phyloP scores from a whole-genome alignment of 169 alveolate species.

The Toxoplasma gondii region DNA sequence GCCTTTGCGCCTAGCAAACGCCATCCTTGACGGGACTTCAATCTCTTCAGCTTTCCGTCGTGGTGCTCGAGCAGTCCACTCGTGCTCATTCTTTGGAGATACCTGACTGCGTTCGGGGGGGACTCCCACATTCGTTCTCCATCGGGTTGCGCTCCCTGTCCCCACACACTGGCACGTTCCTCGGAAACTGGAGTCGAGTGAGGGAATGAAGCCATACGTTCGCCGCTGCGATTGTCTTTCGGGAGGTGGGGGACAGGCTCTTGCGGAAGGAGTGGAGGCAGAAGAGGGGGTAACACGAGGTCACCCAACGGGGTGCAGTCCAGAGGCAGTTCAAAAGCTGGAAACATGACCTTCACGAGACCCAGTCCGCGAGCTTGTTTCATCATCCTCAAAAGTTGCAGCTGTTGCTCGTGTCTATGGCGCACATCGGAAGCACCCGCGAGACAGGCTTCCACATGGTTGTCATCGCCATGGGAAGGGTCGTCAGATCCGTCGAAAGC shows the following conservation, averaged over 20 bases:
- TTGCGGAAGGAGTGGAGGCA: conserved; percentile 34
- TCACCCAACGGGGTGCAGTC: neutral
- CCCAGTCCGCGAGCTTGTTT: neutral
- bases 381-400: conserved; percentile 7
- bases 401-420: neutral
- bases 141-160: neutral
- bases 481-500: neutral
- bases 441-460: neutral
- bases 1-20: too few relatives aligned
- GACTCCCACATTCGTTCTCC: neutral
- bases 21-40: neutral
- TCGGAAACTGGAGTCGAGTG: neutral
- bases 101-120: neutral
- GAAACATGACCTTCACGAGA: conserved; percentile 6
- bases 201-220: neutral
- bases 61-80: conserved; percentile 10
- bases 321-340: neutral
- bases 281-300: neutral
- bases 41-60: neutral
- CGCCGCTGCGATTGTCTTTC: neutral
- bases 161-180: neutral
- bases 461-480: neutral
- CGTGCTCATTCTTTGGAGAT: conserved; percentile 5
- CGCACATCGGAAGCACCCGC: neutral
- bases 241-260: neutral